Base-by-base conservation (phyloP, 164 flowering plant genomes). In the Houttuynia cordata region DNA sequence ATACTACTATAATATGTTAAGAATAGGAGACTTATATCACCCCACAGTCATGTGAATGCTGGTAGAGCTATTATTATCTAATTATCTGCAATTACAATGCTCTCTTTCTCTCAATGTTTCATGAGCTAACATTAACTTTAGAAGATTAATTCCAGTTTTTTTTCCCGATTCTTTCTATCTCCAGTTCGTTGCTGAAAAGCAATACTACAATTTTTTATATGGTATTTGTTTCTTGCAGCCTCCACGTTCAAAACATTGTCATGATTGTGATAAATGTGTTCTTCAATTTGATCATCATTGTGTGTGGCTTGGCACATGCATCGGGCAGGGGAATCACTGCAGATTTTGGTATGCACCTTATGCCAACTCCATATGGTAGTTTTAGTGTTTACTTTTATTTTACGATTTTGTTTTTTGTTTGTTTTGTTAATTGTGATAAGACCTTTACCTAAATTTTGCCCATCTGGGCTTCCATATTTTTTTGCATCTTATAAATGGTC, bases 221-320 rank as follows among this genome's bases (percentile, higher is more conserved):
- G 12, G 30, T 15, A 14, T 58, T 18, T 58, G 17, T 37, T 37
- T 51, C 66, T 68, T 81, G 78, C 87, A 93, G 99, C 99, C 99
- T 70, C 99, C 97, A 61, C 81, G 97, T 65, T 71, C 97, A 73
- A 93, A 91, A 74, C 99, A 93, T 77, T 93, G 99, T 59, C 87
- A 88, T 70, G 99, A 93, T 74, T 93, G 99, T 80, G 97, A 93
- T 63, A 88, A 73, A 73, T 93, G 99, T 62, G 91, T 93, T 63
- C 97, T 93, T 79, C 89, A 91, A 70, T 93, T 93, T 75, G 99
- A 93, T 77, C 97, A 93, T 73, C 99, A 93, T 62, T 93, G 99
- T 78, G 89, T 93, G 70, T 93, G 99, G 99, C 95, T 93, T 65
- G 99, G 99, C 39, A 88, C 95, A 63, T 93, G 99, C 74, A 77